Base-by-base conservation (phyloP, 495 filamentous ascomycete species). In the Aspergillus funiculosus region DNA sequence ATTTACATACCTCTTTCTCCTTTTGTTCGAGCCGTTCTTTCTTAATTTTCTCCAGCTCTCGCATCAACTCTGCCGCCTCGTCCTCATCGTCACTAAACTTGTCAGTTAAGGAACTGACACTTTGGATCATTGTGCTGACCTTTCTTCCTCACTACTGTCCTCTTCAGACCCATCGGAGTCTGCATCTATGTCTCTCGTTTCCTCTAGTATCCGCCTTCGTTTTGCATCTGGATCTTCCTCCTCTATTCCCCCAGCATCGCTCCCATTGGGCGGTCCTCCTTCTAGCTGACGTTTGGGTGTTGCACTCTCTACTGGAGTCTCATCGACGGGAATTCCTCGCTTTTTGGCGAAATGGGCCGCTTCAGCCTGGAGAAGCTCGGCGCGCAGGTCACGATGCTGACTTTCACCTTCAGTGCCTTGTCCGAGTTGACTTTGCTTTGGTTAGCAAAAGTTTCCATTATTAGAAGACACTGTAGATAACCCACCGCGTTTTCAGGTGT, bases 11-110 rank as follows among this genome's bases (percentile, higher is more conserved):
- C 75, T 95, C 90, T 62, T 80, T 79, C 59, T 89, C 89, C 40
- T 85, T 82, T 61, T 88, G 83, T 61, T 89, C 90, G 1, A 83
- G 80, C 20, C 92, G 73, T 66, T 98, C 92, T 44, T 78, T 83
- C 64, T 94, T 88, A 63, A 98, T 94, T 66, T 95, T 90, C 59
- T 92, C 91, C 22, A 98, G 70, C 63, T 98, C 92, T 15, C 94
- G 79, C 71, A 92, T 82, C 39, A 98, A 66, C 57, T 89, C 87
- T 0, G 88, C 89, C 0, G 87, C 87, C 56, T 95, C 90, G 43
- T 98, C 91, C 54, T 94, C 85, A 38, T 86, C 82, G 24, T 86
- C 83, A 43, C 84, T 80, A 27, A 20, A 22, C 54, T 40, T 14
- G 34, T 61, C 42, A 64, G 51, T 26, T 14, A 7, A 26, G n/a